Percentiles rank a stretch among this genome's conserved stretches.
Evolutionary conservation across 2,329 filamentous ascomycete species (phyloP).

Genomic region (Pestalotiopsis fici): DNA sequence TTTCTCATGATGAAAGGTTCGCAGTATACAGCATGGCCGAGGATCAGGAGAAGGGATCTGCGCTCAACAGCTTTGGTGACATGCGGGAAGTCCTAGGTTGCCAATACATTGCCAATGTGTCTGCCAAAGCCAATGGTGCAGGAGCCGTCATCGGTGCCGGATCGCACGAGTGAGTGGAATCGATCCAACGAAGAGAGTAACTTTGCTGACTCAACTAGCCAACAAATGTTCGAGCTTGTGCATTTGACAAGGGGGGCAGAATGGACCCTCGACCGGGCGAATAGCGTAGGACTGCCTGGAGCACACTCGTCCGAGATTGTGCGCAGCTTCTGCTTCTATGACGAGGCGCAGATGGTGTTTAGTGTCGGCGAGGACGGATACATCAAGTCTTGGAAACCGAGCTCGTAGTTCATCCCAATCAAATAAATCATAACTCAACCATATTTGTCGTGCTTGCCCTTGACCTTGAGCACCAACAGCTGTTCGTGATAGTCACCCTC

Average conservation of each 20-base stretch:
- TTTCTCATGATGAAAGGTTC: conserved; percentile 78
- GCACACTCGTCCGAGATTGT: conserved; percentile 67
- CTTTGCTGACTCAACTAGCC: conserved; percentile 34
- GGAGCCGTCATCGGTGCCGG: conserved; percentile 66
- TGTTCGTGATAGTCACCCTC: conserved; percentile 91
- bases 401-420: conserved; percentile 15
- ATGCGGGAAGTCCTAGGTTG: conserved; percentile 65
- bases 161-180: conserved; percentile 61
- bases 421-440: conserved; percentile 35
- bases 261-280: conserved; percentile 58
- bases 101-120: conserved; percentile 73
- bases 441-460: conserved; percentile 91
- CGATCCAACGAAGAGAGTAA: too few relatives aligned
- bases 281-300: conserved; percentile 60
- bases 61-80: conserved; percentile 65
- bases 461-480: conserved; percentile 83
- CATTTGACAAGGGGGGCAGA: conserved; percentile 53
- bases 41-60: conserved; percentile 58
- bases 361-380: conserved; percentile 61
- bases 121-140: conserved; percentile 57
- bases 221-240: conserved; percentile 60
- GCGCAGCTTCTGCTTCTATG: conserved; percentile 64
- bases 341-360: conserved; percentile 59
- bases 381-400: conserved; percentile 57
- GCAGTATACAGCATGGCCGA: conserved; percentile 72